Conservation (phyloP, 164 flowering plant species). For the Stephania yunnanensis region DNA sequence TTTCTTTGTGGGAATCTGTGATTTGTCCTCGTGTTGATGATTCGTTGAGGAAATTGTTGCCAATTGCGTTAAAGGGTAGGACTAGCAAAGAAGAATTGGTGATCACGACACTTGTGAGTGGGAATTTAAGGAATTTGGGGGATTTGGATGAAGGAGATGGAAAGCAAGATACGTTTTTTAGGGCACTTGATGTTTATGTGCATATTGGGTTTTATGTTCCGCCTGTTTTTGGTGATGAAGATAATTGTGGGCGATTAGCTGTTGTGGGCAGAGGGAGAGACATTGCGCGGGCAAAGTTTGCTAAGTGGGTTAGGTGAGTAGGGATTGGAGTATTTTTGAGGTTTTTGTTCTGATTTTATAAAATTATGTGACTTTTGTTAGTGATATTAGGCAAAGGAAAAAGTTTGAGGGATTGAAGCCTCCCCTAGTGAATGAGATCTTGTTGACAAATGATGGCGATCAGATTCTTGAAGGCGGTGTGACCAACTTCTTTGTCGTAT, state of each 20-base stretch:
- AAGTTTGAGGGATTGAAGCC: slow-evolving; percentile 67
- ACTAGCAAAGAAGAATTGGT: slow-evolving; percentile 50
- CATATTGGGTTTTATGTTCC: slow-evolving; percentile 61
- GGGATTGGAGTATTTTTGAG: background rate
- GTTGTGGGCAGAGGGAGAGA: slow-evolving; percentile 72
- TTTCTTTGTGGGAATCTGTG: slow-evolving; percentile 26
- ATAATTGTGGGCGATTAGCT: slow-evolving; percentile 60
- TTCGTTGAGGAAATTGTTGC: slow-evolving; percentile 39
- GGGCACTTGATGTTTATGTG: slow-evolving; percentile 50
- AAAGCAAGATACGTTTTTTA: slow-evolving; percentile 22
- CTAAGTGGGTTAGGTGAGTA: slow-evolving; percentile 85
- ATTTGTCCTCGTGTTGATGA: slow-evolving; percentile 35
- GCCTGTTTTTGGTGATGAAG: slow-evolving; percentile 40
- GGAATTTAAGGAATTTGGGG: slow-evolving; percentile 29
- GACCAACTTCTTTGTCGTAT: slow-evolving; percentile 76
- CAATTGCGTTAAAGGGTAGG: slow-evolving; percentile 33
- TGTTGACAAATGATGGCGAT: slow-evolving; percentile 86
- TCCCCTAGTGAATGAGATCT: slow-evolving; percentile 63
- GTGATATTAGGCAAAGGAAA: slow-evolving; percentile 55
- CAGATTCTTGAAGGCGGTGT: slow-evolving; percentile 71
- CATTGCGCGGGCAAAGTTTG: slow-evolving; percentile 61
- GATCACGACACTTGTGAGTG: slow-evolving; percentile 49
- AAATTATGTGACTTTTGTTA: background rate
- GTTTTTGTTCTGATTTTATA: background rate
- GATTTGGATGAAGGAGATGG: slow-evolving; percentile 4